Percentiles rank a stretch among this genome's conserved stretches.
Conservation (phyloP, 1,284 basidiomycete species). For the Ustilago hordei region DNA sequence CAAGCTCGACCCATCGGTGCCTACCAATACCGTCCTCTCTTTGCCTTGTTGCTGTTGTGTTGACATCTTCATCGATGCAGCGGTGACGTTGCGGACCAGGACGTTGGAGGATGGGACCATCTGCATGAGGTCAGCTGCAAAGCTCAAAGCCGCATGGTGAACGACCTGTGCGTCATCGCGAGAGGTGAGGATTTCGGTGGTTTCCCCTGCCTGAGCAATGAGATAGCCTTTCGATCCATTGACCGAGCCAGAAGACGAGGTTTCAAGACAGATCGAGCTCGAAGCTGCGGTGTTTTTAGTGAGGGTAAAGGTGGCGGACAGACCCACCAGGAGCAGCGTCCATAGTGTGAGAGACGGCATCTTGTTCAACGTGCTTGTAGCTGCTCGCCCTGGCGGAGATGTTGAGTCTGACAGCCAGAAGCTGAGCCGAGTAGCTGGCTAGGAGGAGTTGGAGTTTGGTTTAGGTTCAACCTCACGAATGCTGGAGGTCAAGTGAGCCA, state of each 20-base stretch:
- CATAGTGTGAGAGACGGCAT: constrained; percentile 11
- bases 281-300: background rate
- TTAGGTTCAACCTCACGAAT: background rate
- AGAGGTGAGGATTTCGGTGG: constrained; percentile 40
- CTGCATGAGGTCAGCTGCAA: constrained; percentile 29
- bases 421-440: background rate
- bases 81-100: constrained; percentile 33
- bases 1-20: constrained; percentile 13
- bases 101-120: constrained; percentile 24
- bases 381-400: background rate
- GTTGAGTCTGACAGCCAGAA: background rate
- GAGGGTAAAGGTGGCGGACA: constrained; percentile 2
- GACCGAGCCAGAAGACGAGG: constrained; percentile 5
- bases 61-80: constrained; percentile 16
- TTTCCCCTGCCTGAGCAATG: constrained; percentile 31
- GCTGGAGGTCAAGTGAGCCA: background rate
- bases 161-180: constrained; percentile 32
- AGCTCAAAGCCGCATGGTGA: constrained; percentile 28
- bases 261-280: constrained; percentile 14
- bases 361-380: background rate
- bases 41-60: constrained; percentile 10
- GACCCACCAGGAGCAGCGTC: constrained; percentile 20
- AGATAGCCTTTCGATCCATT: constrained; percentile 8
- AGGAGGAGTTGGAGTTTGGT: background rate
- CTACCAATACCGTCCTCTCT: constrained; percentile 21